These are phyloP conservation scores for Przewalskia tangutica DNA, from an alignment of 257 asterid species.

Conservation along the genomic window DNA sequence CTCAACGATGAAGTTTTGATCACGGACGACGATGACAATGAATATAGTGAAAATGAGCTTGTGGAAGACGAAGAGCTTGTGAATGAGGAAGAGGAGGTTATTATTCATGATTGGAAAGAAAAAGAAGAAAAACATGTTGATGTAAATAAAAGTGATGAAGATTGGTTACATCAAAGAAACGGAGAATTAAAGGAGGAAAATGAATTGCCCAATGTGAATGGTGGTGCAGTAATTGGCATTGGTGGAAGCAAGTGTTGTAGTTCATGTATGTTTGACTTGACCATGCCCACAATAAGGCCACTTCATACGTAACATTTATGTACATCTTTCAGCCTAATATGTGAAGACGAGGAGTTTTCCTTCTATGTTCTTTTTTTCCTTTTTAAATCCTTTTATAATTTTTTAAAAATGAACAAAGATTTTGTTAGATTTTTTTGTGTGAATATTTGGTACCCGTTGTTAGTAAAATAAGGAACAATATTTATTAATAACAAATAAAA, in stretches of 20 bases:
- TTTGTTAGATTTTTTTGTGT: too few relatives aligned
- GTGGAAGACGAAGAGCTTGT: too few relatives aligned
- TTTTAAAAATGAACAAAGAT: too few relatives aligned
- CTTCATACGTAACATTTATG: conserved; percentile 25
- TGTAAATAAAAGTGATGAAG: background rate
- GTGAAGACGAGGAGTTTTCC: too few relatives aligned
- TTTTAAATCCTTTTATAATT: too few relatives aligned
- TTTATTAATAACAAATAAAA: too few relatives aligned
- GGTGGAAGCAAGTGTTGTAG: conserved; percentile 14
- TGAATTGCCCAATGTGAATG: background rate
- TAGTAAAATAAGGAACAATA: too few relatives aligned
- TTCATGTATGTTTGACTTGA: conserved; percentile 23
- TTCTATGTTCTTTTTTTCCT: too few relatives aligned
- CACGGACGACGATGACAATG: background rate
- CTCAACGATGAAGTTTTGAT: conserved; percentile 12
- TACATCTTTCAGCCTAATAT: too few relatives aligned
- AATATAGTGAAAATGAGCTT: background rate
- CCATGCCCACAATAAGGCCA: conserved; percentile 24
- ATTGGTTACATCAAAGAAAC: too few relatives aligned
- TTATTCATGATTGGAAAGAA: background rate
- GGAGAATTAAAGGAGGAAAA: background rate
- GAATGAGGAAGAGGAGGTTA: too few relatives aligned
- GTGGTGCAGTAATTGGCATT: background rate
- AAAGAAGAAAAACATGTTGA: background rate
- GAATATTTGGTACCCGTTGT: too few relatives aligned